phyloP scores from a whole-genome alignment of 2,329 filamentous ascomycete genomes.

The Pseudocercospora fuligena region DNA sequence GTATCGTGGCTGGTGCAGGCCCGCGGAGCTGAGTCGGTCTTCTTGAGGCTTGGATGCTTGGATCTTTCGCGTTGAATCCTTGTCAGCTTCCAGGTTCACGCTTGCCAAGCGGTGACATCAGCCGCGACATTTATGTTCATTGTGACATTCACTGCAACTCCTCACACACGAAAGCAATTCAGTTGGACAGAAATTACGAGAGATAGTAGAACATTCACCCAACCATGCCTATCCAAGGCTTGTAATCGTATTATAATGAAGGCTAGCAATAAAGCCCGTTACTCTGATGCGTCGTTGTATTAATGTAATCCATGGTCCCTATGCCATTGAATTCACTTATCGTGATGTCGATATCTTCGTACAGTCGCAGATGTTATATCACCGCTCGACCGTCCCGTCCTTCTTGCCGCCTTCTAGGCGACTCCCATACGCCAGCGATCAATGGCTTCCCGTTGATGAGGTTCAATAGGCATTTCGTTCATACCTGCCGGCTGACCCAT shows the following conservation, averaged over 20 bases:
- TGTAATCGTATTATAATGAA: background rate
- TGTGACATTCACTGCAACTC: background rate
- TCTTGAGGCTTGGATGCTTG: background rate
- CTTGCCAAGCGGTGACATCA: background rate
- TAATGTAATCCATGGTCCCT: background rate
- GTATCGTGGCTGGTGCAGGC: background rate
- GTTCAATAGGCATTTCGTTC: background rate
- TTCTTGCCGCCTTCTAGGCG: background rate
- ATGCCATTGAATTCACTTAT: background rate
- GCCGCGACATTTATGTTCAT: background rate
- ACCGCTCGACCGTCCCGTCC: background rate
- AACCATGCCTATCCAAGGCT: constrained; percentile 1
- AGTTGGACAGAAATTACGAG: background rate
- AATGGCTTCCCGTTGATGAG: constrained; percentile 8
- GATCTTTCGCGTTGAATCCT: background rate
- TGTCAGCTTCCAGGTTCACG: background rate
- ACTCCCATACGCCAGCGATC: constrained; percentile 10
- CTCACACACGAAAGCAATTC: background rate
- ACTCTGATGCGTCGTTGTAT: background rate
- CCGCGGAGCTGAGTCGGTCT: background rate
- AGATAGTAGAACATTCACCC: background rate
- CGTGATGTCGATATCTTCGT: constrained; percentile 6
- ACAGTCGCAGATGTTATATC: background rate
- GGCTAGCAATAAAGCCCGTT: constrained; percentile 1
- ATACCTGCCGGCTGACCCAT: background rate